Conservation (phyloP, 2,329 filamentous ascomycete genomes). For the Cladobotryum mycophilum region DNA sequence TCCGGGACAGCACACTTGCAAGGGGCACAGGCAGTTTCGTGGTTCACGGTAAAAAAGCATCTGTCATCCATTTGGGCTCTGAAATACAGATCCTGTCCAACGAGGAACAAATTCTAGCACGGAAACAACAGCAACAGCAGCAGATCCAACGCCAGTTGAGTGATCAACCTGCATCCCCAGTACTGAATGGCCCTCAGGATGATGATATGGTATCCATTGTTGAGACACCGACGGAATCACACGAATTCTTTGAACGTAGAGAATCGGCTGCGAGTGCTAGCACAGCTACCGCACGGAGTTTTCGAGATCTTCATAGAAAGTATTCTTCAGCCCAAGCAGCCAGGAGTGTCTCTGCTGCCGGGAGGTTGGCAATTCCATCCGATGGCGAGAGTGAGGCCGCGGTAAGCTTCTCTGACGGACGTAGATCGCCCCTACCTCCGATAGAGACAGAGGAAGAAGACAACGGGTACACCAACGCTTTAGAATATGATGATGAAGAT, state of each 20-base stretch:
- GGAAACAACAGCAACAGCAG: constrained; percentile 45
- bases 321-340: constrained; percentile 49
- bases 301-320: constrained; percentile 55
- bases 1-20: constrained; percentile 61
- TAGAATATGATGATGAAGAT: constrained; percentile 5
- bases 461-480: background rate
- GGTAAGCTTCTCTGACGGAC: constrained; percentile 54
- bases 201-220: constrained; percentile 51
- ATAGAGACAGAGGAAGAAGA: constrained; percentile 34
- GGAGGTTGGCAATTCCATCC: constrained; percentile 41
- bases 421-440: constrained; percentile 48
- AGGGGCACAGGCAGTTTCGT: constrained; percentile 86
- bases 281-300: constrained; percentile 61
- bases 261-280: constrained; percentile 59
- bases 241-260: constrained; percentile 45
- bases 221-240: constrained; percentile 35
- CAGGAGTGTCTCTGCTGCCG: constrained; percentile 34
- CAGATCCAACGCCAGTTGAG: constrained; percentile 27
- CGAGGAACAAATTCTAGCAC: constrained; percentile 64
- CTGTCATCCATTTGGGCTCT: constrained; percentile 91
- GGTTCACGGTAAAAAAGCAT: constrained; percentile 95
- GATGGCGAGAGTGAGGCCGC: constrained; percentile 57
- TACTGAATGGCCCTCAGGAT: constrained; percentile 29
- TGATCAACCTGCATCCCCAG: constrained; percentile 28
- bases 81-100: constrained; percentile 74